A percentile compares a stretch with the other conserved stretches of the same genome.
Evolutionary conservation across 1,284 basidiomycete species (phyloP).

Genomic region (Pterulicium gracile): DNA sequence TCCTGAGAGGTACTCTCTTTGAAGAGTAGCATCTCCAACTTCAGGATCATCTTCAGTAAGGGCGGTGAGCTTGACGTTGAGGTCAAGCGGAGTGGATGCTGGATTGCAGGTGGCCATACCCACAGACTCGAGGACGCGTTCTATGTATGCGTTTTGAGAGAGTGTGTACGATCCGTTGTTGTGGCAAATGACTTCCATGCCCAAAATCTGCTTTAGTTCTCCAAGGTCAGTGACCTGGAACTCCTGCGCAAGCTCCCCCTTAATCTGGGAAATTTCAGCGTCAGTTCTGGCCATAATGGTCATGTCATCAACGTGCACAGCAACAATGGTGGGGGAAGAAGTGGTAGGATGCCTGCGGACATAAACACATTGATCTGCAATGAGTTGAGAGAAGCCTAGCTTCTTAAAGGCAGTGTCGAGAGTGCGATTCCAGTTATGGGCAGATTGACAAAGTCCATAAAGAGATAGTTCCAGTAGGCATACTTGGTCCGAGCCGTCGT

Average conservation of each 20-base stretch:
- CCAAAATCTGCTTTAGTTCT: constrained; percentile 4
- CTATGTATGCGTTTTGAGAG: too few relatives aligned
- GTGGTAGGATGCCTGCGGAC: neutral
- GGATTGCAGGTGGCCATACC: constrained; percentile 7
- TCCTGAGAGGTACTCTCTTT: too few relatives aligned
- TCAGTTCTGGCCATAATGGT: neutral
- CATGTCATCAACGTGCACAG: too few relatives aligned
- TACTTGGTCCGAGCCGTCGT: too few relatives aligned
- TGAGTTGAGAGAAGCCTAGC: constrained; percentile 7
- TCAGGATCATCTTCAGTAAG: constrained; percentile 19
- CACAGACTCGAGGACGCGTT: constrained; percentile 4
- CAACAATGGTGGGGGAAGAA: too few relatives aligned
- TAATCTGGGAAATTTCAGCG: too few relatives aligned
- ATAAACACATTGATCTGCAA: constrained; percentile 9
- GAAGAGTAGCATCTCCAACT: constrained; percentile 18
- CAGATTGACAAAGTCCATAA: too few relatives aligned
- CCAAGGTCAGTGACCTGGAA: constrained; percentile 8
- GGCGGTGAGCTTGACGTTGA: too few relatives aligned
- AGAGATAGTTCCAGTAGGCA: too few relatives aligned
- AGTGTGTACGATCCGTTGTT: neutral
- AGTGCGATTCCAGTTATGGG: too few relatives aligned
- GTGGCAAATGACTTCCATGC: constrained; percentile 8
- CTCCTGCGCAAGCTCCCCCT: constrained; percentile 2
- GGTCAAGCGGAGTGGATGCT: constrained; percentile 12
- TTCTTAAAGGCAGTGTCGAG: too few relatives aligned